Percentiles rank a stretch among this genome's conserved stretches.
phyloP scores from a whole-genome alignment of 164 flowering plant genomes.

The Magnolia officinalis region DNA sequence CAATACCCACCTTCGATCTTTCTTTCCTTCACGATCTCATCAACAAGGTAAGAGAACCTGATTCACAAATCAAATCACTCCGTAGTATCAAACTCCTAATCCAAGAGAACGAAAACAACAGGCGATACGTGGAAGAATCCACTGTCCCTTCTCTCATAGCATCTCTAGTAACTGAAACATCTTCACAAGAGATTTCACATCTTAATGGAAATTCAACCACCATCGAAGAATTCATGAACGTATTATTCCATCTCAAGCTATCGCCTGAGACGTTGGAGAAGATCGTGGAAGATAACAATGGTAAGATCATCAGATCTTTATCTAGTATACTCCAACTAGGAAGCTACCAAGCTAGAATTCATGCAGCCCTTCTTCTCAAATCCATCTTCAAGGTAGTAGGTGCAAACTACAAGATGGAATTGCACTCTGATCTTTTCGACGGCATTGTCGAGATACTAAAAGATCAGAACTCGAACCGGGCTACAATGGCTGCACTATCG shows the following conservation, averaged over 20 bases:
- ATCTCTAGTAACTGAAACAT: conserved; percentile 27
- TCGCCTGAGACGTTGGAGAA: conserved; percentile 11
- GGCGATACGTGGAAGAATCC: conserved; percentile 38
- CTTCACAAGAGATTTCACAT: not conserved
- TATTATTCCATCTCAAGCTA: conserved; percentile 17
- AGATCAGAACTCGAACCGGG: conserved; percentile 51
- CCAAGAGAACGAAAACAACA: conserved; percentile 35
- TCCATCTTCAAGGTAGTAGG: conserved; percentile 47
- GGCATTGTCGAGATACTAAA: conserved; percentile 39
- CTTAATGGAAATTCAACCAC: not conserved
- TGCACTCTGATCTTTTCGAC: conserved; percentile 35
- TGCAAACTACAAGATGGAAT: conserved; percentile 20
- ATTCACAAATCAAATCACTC: conserved; percentile 28
- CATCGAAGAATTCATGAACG: conserved; percentile 15
- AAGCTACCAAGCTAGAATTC: conserved; percentile 47
- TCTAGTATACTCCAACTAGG: conserved; percentile 33
- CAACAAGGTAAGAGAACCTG: conserved; percentile 29
- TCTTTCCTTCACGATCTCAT: conserved; percentile 27
- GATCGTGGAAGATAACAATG: conserved; percentile 7
- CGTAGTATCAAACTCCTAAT: conserved; percentile 42
- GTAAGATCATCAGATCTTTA: conserved; percentile 26
- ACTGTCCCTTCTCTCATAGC: conserved; percentile 44
- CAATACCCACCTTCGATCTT: conserved; percentile 32
- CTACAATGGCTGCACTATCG: conserved; percentile 43
- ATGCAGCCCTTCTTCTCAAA: conserved; percentile 43